These are phyloP conservation scores for Lactarius indigo DNA, from an alignment of 768 basidiomycete species.

Conservation along the genomic window DNA sequence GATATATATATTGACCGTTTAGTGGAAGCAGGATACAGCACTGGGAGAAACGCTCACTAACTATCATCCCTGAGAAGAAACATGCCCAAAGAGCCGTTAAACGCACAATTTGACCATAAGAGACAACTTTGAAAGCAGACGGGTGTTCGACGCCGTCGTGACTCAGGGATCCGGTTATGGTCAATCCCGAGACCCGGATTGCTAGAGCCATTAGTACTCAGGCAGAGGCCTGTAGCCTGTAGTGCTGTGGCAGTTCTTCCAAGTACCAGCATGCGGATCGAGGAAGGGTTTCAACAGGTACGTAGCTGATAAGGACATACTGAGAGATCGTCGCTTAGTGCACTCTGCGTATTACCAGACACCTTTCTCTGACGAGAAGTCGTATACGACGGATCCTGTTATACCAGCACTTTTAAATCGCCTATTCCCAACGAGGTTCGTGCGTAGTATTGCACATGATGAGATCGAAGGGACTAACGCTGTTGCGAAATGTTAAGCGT, in stretches of 20 bases:
- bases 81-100: too few species aligned
- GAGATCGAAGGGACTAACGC: not conserved
- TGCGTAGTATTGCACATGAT: not conserved
- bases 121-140: too few species aligned
- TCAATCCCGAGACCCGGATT: not conserved
- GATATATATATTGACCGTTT: too few species aligned
- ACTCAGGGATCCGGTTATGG: not conserved
- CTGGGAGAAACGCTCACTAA: too few species aligned
- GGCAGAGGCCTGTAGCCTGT: too few species aligned
- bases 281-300: conserved; percentile 66
- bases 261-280: conserved; percentile 47
- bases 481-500: conserved; percentile 33
- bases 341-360: conserved; percentile 34
- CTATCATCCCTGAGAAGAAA: too few species aligned
- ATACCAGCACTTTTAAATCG: conserved; percentile 59
- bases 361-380: conserved; percentile 54
- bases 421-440: conserved; percentile 46
- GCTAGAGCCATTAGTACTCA: too few species aligned
- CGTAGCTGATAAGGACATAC: conserved; percentile 10
- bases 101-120: too few species aligned
- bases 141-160: too few species aligned
- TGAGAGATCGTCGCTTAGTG: not conserved
- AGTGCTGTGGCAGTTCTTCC: too few species aligned
- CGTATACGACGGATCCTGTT: conserved; percentile 58
- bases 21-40: too few species aligned